A percentile compares a stretch with the other conserved stretches of the same genome.
Evolutionary conservation across 768 basidiomycete genomes (phyloP).

Genomic region (Leccinum variicolor): DNA sequence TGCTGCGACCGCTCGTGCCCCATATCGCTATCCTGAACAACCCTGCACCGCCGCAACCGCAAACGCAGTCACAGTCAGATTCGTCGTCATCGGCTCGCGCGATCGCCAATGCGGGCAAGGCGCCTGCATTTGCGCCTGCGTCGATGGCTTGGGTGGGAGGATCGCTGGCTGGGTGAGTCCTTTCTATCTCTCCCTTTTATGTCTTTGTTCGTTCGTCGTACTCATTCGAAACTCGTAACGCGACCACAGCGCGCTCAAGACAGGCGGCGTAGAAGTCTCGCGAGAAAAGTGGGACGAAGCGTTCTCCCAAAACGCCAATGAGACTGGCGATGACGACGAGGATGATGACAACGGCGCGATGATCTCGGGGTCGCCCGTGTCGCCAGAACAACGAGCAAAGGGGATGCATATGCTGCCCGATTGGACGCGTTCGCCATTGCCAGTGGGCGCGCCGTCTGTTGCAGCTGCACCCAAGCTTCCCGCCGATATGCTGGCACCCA

Average conservation of each 20-base stretch:
- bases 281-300: slow-evolving; percentile 87
- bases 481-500: not conserved
- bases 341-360: slow-evolving; percentile 36
- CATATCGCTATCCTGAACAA: slow-evolving; percentile 86
- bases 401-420: slow-evolving; percentile 66
- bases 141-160: slow-evolving; percentile 92
- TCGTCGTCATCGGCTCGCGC: slow-evolving; percentile 45
- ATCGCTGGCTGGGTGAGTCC: slow-evolving; percentile 80
- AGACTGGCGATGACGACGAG: not conserved
- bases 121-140: slow-evolving; percentile 83
- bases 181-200: not conserved
- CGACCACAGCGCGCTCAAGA: slow-evolving; percentile 69
- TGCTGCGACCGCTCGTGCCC: slow-evolving; percentile 65
- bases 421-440: slow-evolving; percentile 70
- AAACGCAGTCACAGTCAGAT: not conserved
- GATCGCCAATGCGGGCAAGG: slow-evolving; percentile 68
- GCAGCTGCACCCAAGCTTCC: slow-evolving; percentile 12
- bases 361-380: slow-evolving; percentile 6
- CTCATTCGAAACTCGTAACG: not conserved
- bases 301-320: slow-evolving; percentile 36
- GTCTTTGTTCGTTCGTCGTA: not conserved
- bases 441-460: slow-evolving; percentile 64
- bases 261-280: slow-evolving; percentile 76
- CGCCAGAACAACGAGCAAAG: slow-evolving; percentile 29
- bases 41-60: slow-evolving; percentile 51